These are phyloP conservation scores for Amylostereum chailletii DNA, from an alignment of 1,284 basidiomycete species.

Conservation along the genomic window DNA sequence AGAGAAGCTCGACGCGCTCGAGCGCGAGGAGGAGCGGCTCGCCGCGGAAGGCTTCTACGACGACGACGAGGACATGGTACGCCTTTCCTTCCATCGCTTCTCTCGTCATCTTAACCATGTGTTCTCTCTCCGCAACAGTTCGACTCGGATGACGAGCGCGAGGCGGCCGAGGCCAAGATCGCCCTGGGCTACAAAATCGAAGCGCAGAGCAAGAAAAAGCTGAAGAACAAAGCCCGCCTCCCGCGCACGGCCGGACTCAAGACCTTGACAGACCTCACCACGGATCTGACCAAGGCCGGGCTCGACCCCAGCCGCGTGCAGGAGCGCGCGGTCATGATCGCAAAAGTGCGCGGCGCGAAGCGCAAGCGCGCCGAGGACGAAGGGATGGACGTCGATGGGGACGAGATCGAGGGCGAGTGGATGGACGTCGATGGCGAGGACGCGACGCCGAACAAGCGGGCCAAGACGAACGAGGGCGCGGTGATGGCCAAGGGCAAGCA, in stretches of 20 bases:
- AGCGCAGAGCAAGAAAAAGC: conserved; percentile 82
- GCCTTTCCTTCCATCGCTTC: conserved; percentile 14
- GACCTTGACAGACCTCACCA: conserved; percentile 81
- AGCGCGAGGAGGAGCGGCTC: conserved; percentile 93
- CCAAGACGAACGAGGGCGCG: conserved; percentile 55
- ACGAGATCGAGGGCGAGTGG: conserved; percentile 37
- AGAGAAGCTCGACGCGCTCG: conserved; percentile 94
- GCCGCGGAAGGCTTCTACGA: conserved; percentile 95
- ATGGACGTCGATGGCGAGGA: conserved; percentile 53
- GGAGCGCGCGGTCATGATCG: conserved; percentile 79
- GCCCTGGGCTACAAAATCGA: conserved; percentile 68
- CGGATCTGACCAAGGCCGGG: conserved; percentile 78
- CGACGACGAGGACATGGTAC: conserved; percentile 76
- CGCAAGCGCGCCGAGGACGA: conserved; percentile 45
- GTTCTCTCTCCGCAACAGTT: conserved; percentile 35
- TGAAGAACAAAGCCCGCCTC: conserved; percentile 79
- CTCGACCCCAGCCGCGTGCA: conserved; percentile 85
- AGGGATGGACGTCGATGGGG: conserved; percentile 32
- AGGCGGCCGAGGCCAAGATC: conserved; percentile 59
- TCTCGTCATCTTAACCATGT: conserved; percentile 3
- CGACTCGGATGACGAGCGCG: conserved; percentile 89
- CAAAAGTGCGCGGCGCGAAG: conserved; percentile 72
- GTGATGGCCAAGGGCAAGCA: conserved; percentile 42
- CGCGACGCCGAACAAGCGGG: conserved; percentile 43
- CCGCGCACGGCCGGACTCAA: conserved; percentile 84